Evolutionary conservation across 2,329 filamentous ascomycete species (phyloP).

Genomic region (Nothophoma quercina): DNA sequence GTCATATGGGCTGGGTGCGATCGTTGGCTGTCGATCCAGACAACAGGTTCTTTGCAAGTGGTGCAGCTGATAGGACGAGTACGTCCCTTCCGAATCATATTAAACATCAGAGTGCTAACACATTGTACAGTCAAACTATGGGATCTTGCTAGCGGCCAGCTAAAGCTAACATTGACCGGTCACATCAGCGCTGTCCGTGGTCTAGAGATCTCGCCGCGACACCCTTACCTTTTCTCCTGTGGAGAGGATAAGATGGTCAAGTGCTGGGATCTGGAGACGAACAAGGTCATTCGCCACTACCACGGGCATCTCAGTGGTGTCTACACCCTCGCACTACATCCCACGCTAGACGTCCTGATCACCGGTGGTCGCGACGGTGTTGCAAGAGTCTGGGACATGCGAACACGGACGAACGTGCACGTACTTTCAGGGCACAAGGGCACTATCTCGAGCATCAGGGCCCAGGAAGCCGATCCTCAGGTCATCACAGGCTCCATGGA

Average conservation of each 20-base stretch:
- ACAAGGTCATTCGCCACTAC: constrained; percentile 87
- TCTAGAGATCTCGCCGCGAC: constrained; percentile 87
- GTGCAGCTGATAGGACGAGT: constrained; percentile 84
- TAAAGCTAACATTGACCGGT: constrained; percentile 41
- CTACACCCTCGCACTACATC: constrained; percentile 91
- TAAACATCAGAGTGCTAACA: not conserved
- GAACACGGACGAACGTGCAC: constrained; percentile 93
- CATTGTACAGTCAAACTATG: constrained; percentile 78
- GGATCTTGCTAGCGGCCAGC: constrained; percentile 82
- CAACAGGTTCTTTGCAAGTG: constrained; percentile 97
- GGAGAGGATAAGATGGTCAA: constrained; percentile 99
- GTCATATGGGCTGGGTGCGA: constrained; percentile 90
- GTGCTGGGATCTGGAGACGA: constrained; percentile 99
- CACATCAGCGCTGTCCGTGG: constrained; percentile 58
- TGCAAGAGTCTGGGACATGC: constrained; percentile 95
- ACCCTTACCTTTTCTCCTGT: constrained; percentile 97
- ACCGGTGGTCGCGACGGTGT: constrained; percentile 95
- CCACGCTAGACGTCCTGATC: constrained; percentile 91
- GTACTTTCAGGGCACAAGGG: constrained; percentile 90
- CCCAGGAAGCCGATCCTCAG: constrained; percentile 95
- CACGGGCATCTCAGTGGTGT: constrained; percentile 97
- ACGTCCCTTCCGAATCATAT: not conserved
- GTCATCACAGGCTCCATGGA: constrained; percentile 94
- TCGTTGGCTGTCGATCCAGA: constrained; percentile 82
- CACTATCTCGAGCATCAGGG: constrained; percentile 87